A percentile compares a stretch with the other conserved stretches of the same genome.
Conservation (phyloP, 2,329 filamentous ascomycete genomes). For the Hypoxylon rubiginosum region DNA sequence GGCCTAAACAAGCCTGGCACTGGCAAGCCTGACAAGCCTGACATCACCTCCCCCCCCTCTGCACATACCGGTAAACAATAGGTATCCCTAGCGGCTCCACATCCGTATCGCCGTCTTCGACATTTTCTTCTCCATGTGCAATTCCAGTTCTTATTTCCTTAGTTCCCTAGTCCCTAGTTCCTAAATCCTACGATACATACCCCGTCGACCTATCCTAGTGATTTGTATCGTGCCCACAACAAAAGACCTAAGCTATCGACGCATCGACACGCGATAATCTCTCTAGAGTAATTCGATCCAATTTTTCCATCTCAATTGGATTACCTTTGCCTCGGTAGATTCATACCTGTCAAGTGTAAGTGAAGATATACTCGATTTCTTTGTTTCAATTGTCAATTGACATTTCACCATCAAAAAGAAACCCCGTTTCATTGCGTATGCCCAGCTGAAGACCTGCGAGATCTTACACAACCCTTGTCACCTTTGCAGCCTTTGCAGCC, state of each 20-base stretch:
- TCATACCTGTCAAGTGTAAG: too few relatives aligned
- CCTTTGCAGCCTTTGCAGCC: not conserved
- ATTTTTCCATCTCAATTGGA: not conserved
- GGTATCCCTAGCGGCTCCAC: conserved; percentile 36
- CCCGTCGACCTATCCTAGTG: not conserved
- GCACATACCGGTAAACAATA: conserved; percentile 40
- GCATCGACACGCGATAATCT: conserved; percentile 18
- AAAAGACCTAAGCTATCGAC: not conserved
- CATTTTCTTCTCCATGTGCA: conserved; percentile 31
- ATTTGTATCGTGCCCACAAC: conserved; percentile 12
- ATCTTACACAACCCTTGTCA: too few relatives aligned
- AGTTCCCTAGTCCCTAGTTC: too few relatives aligned
- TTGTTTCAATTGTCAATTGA: conserved; percentile 25
- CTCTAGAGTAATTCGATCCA: conserved; percentile 10
- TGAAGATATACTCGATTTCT: too few relatives aligned
- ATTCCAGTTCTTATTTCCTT: too few relatives aligned
- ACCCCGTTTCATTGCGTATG: conserved; percentile 26
- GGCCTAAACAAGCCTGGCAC: not conserved
- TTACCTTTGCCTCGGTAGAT: too few relatives aligned
- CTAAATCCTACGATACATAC: conserved; percentile 37
- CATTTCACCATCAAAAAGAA: not conserved
- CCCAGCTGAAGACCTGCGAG: conserved; percentile 10
- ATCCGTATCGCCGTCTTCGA: conserved; percentile 30
- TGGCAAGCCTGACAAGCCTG: conserved; percentile 23
- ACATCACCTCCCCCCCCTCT: conserved; percentile 35